Base-by-base conservation (phyloP, 495 filamentous ascomycete species). In the Baudoinia panamericana region DNA sequence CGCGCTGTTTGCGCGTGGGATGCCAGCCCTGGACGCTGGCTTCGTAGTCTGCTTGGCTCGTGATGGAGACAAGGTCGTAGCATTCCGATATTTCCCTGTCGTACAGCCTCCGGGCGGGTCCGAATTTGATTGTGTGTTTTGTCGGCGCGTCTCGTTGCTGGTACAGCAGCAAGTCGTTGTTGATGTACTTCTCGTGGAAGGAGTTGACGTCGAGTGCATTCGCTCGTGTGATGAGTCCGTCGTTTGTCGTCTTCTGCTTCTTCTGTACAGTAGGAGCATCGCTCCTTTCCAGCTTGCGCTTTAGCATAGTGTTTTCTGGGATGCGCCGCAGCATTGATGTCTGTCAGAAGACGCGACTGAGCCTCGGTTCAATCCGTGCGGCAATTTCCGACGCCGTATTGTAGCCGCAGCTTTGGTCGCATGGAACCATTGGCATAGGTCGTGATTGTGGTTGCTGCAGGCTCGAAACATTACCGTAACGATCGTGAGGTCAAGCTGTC, bases 11-110 rank as follows among this genome's bases (percentile, higher is more conserved):
- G 27, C 70, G 71, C 2, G 43, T 40, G 0, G 80, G 70, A 9
- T 75, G 75, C 86, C 86, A 94, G 32, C 79, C 80, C 1, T 39
- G 43, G 20, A 65, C 60, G 0, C 80, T 84, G 11, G 63, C 51
- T 30, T 71, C 67, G 56, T 94, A 94, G 43, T 75, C 75, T 4
- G 57, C 47, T 2, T 63, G 54, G 37, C 80, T 86, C 0, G 83
- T 86, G n/a, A 61, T 57, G 53, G 77, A 70, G 46, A 94, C 68
- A 13, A 94, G 66, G 19, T 61, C 41, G 55, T 83, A 82, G 58
- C 85, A 93, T 1, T 69, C 67, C 17, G 68, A 52, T 30, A 92
- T 62, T 21, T 83, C 75, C 1, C 52, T 42, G 2, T 50, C 18
- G 10, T 60, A 56, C 19, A 90, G 59, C 1, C 60, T 60, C 2